These are phyloP conservation scores for Starmerella floris DNA, from an alignment of 805 yeast genomes.

Conservation along the genomic window DNA sequence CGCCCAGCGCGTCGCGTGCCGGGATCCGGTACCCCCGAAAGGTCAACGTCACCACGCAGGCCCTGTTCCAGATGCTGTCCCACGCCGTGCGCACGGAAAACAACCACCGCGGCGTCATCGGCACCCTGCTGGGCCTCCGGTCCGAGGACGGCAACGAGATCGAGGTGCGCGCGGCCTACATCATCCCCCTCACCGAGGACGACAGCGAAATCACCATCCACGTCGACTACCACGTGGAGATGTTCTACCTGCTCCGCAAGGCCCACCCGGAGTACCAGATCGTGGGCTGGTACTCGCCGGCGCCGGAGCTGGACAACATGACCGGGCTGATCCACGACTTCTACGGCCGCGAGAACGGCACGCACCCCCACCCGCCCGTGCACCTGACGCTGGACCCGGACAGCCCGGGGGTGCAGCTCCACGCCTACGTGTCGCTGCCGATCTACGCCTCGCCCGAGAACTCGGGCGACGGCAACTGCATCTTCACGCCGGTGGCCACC, in stretches of 20 bases:
- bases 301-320: constrained; percentile 48
- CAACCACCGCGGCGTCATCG: constrained; percentile 51
- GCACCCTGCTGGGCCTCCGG: constrained; percentile 68
- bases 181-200: constrained; percentile 57
- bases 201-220: constrained; percentile 67
- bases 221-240: constrained; percentile 57
- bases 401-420: constrained; percentile 37
- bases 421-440: constrained; percentile 69
- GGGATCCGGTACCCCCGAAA: constrained; percentile 20
- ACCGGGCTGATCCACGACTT: constrained; percentile 72
- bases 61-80: constrained; percentile 64
- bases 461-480: constrained; percentile 33
- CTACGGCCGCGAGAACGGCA: constrained; percentile 57
- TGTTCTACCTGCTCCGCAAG: constrained; percentile 58
- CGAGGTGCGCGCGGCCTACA: constrained; percentile 60
- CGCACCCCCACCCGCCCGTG: constrained; percentile 63
- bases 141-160: constrained; percentile 71
- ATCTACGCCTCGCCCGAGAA: constrained; percentile 34
- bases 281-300: constrained; percentile 68
- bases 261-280: constrained; percentile 67
- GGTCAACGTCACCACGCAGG: constrained; percentile 52
- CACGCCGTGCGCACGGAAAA: constrained; percentile 46
- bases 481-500: constrained; percentile 67
- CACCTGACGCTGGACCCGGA: constrained; percentile 60
- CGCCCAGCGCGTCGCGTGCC: constrained; percentile 19